Evolutionary conservation across 2,329 filamentous ascomycete genomes (phyloP).

Genomic region (Neodidymelliopsis sp.): DNA sequence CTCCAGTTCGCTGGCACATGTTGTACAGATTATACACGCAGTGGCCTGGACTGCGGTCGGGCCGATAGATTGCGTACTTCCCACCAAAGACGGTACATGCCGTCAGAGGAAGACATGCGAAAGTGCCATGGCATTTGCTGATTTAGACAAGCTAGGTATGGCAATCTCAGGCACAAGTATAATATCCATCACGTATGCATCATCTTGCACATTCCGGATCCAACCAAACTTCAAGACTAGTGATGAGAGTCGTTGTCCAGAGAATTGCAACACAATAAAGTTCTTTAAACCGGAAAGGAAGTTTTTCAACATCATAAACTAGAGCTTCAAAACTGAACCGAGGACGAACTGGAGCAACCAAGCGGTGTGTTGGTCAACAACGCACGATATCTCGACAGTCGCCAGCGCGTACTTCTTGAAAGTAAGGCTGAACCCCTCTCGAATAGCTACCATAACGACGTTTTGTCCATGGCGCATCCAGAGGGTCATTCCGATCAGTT

Average conservation of each 20-base stretch:
- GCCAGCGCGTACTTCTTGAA: neutral
- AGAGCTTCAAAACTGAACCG: too few relatives aligned
- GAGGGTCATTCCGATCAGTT: constrained; percentile 12
- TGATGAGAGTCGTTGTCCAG: constrained; percentile 6
- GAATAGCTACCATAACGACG: neutral
- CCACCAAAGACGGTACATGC: neutral
- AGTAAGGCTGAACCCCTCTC: too few relatives aligned
- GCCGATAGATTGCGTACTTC: constrained; percentile 5
- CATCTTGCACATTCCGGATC: neutral
- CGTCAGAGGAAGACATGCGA: neutral
- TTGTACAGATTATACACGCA: constrained; percentile 1
- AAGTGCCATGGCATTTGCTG: neutral
- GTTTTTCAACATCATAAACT: too few relatives aligned
- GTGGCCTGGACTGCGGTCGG: constrained; percentile 3
- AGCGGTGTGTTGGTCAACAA: neutral
- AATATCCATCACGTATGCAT: too few relatives aligned
- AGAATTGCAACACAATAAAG: too few relatives aligned
- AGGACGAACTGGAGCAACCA: neutral
- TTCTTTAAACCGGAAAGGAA: too few relatives aligned
- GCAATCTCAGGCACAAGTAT: neutral
- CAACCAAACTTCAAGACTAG: neutral
- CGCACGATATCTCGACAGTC: neutral
- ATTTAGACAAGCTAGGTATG: neutral
- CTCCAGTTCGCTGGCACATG: neutral
- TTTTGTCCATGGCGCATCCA: neutral